Conservation (phyloP, 495 filamentous ascomycete species). For the Cairneyella variabilis region DNA sequence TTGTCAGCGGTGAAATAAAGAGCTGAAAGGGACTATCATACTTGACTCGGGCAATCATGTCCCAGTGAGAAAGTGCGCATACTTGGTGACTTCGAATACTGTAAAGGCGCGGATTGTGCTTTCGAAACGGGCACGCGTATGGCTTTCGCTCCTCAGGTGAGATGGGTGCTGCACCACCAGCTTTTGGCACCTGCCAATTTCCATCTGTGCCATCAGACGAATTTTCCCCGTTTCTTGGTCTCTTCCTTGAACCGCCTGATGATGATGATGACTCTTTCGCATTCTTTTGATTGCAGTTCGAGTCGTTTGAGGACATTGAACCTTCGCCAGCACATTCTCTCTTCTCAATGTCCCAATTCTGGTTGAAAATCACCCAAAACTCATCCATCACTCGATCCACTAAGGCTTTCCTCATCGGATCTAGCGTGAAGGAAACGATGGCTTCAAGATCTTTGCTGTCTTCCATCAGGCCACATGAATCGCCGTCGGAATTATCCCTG, state of each 20-base stretch:
- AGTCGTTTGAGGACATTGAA: background rate
- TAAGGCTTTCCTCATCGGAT: background rate
- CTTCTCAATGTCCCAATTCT: no score
- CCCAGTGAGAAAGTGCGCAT: slow-evolving; percentile 12
- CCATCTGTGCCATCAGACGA: background rate
- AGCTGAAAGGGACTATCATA: background rate
- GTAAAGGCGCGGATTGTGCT: slow-evolving; percentile 13
- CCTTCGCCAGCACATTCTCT: no score
- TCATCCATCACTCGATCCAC: slow-evolving; percentile 13
- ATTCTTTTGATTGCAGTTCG: background rate
- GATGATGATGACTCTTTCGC: background rate
- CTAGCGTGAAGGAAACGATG: no score
- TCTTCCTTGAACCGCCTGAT: no score
- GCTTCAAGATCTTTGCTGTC: no score
- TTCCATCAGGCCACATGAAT: no score
- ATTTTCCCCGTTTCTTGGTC: no score
- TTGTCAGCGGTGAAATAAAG: background rate
- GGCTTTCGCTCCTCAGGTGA: background rate
- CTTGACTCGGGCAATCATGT: slow-evolving; percentile 15
- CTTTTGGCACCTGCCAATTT: background rate
- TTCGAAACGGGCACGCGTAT: slow-evolving; percentile 20
- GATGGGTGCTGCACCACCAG: background rate
- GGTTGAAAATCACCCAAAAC: slow-evolving; percentile 19
- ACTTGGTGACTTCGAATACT: background rate
- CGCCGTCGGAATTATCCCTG: no score